phyloP scores from a whole-genome alignment of 495 filamentous ascomycete species.

The Lophiotrema nucula region DNA sequence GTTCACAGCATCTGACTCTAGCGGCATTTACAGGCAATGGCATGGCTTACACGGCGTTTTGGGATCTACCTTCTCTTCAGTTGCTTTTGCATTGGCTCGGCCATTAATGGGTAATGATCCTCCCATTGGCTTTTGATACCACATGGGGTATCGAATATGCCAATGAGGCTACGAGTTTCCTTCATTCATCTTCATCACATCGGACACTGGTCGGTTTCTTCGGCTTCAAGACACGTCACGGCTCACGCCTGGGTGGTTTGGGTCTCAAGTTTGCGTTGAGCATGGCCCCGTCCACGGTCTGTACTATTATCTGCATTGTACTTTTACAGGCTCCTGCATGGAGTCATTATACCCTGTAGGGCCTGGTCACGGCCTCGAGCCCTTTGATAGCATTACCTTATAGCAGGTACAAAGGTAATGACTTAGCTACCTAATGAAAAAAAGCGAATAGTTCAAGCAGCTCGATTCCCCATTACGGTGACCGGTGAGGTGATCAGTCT shows the following conservation, averaged over 20 bases:
- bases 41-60: constrained; percentile 23
- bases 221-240: constrained; percentile 28
- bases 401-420: constrained; percentile 11
- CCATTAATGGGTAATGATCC: constrained; percentile 17
- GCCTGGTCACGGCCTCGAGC: background rate
- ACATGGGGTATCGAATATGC: constrained; percentile 21
- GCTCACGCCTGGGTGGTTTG: constrained; percentile 33
- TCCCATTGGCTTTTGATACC: constrained; percentile 28
- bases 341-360: constrained; percentile 32
- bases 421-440: constrained; percentile 31
- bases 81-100: constrained; percentile 1
- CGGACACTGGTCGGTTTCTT: constrained; percentile 24
- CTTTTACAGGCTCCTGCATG: constrained; percentile 28
- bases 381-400: constrained; percentile 23
- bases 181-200: constrained; percentile 24
- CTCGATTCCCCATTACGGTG: background rate
- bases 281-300: constrained; percentile 26
- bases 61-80: constrained; percentile 3
- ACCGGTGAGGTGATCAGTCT: background rate
- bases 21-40: constrained; percentile 31
- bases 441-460: background rate
- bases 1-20: constrained; percentile 19
- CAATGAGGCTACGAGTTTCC: constrained; percentile 33
- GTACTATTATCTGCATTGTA: constrained; percentile 39
- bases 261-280: constrained; percentile 19